A percentile compares a stretch with the other conserved stretches of the same genome.
Evolutionary conservation across 495 filamentous ascomycete genomes (phyloP).

Genomic region (Ascobolus immersus): DNA sequence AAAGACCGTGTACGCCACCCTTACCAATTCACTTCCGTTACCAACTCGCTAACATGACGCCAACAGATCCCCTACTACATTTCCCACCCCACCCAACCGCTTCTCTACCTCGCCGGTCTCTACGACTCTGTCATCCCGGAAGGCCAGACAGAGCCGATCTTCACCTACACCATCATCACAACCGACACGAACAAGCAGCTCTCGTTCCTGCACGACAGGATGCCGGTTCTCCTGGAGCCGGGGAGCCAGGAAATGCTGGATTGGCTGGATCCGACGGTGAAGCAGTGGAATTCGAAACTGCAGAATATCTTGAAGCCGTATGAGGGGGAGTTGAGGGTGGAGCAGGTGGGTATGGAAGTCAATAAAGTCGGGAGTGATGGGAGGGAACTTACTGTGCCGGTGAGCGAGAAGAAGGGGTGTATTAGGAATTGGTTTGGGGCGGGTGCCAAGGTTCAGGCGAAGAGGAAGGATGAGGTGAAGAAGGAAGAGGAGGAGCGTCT

Average conservation of each 20-base stretch:
- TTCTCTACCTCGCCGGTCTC: constrained; percentile 77
- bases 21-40: background rate
- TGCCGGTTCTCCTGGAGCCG: constrained; percentile 78
- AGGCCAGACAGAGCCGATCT: constrained; percentile 39
- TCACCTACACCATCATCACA: constrained; percentile 80
- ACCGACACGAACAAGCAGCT: constrained; percentile 58
- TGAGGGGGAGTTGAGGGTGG: constrained; percentile 54
- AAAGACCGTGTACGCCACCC: constrained; percentile 29
- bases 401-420: constrained; percentile 67
- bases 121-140: constrained; percentile 77
- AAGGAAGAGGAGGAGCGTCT: too few relatives aligned
- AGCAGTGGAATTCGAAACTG: constrained; percentile 52
- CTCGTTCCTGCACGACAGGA: constrained; percentile 68
- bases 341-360: constrained; percentile 66
- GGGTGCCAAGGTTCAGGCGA: too few relatives aligned
- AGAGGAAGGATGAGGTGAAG: too few relatives aligned
- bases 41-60: constrained; percentile 19
- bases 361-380: constrained; percentile 91
- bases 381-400: constrained; percentile 52
- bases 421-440: constrained; percentile 76
- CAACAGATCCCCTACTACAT: constrained; percentile 54
- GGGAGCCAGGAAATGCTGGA: constrained; percentile 39
- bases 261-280: constrained; percentile 55
- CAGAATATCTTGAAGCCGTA: constrained; percentile 55
- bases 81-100: constrained; percentile 49